Evolutionary conservation across 352 stramenopile species (phyloP).

Genomic region (Globisporangium nagaii): DNA sequence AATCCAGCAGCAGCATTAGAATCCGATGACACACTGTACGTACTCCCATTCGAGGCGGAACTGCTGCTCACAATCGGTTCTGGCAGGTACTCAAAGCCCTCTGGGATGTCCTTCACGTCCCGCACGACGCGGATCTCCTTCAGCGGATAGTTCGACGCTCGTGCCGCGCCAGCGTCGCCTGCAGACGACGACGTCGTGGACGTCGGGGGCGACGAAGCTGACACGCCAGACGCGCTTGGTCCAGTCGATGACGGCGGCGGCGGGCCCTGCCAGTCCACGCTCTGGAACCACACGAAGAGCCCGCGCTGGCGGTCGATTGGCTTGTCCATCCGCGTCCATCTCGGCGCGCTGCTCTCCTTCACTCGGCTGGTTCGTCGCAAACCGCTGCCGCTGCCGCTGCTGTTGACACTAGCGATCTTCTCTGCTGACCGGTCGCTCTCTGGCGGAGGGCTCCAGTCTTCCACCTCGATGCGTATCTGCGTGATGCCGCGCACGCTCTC

Average conservation of each 20-base stretch:
- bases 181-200: slow-evolving; percentile 7
- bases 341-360: neutral
- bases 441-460: slow-evolving; percentile 16
- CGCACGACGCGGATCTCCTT: slow-evolving; percentile 80
- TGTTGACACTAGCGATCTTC: neutral
- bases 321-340: slow-evolving; percentile 72
- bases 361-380: neutral
- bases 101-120: slow-evolving; percentile 54
- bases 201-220: slow-evolving; percentile 10
- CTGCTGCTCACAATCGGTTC: slow-evolving; percentile 40
- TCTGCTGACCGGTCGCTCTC: neutral
- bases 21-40: slow-evolving; percentile 5
- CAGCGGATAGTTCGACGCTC: slow-evolving; percentile 28
- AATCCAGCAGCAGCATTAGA: neutral
- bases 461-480: slow-evolving; percentile 40
- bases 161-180: neutral
- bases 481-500: slow-evolving; percentile 30
- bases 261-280: slow-evolving; percentile 19
- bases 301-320: slow-evolving; percentile 52
- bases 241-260: slow-evolving; percentile 4
- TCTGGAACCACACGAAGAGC: slow-evolving; percentile 65
- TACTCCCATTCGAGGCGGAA: slow-evolving; percentile 24
- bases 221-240: neutral
- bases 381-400: slow-evolving; percentile 3
- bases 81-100: slow-evolving; percentile 54